Base-by-base conservation (phyloP, 1,284 basidiomycete genomes). In the Cryptococcus deneoformans region DNA sequence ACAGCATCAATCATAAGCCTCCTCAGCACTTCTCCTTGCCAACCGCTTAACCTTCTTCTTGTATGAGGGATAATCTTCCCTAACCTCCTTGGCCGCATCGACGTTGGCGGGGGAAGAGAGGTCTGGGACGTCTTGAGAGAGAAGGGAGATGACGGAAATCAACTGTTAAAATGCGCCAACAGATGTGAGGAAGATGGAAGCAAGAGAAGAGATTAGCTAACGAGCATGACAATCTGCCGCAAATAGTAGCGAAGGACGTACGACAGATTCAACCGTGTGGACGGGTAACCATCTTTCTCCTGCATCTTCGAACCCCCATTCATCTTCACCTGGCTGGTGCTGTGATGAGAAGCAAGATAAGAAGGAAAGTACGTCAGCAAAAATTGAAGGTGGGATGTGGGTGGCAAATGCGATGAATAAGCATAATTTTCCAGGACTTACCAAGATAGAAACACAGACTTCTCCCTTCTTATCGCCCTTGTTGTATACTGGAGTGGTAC, bases 271-370 rank as follows among this genome's bases (percentile, higher is more conserved):
- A 46, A 97, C 89, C 0, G 89, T 90, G 74, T 99, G 96, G 24
- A 99, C 92, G 0, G 96, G 96, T 77, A 95, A 81, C 96, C 96
- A 99, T 61, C 96, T 81, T 81, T 99, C 96, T 52, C 92, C 89
- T 0, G 96, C 94, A 70, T 97, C 91, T 77, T 99, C 96, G 71
- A 94, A 98, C 7, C 96, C 96, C 75, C 91, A 99, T 78, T 98
- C 90, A 78, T 99, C 96, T 59, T 95, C 90, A 50, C 93, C 95
- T 1, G 96, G 96, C 40, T 91, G 86, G 72, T 99, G 95, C 90
- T 68, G 48, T 6, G n/a, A 12, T 20, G 20, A 20, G 20, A 20
- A 20, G 20, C 20, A 20, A 20, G 20, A 20, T 20, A 20, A 20
- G 20, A 20, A 20, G 20, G 20, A 20, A 20, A 20, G 20, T 20